These are phyloP conservation scores for Fimicolochytrium jonesii DNA, from an alignment of 192 early-diverging fungal genomes.

Conservation along the genomic window DNA sequence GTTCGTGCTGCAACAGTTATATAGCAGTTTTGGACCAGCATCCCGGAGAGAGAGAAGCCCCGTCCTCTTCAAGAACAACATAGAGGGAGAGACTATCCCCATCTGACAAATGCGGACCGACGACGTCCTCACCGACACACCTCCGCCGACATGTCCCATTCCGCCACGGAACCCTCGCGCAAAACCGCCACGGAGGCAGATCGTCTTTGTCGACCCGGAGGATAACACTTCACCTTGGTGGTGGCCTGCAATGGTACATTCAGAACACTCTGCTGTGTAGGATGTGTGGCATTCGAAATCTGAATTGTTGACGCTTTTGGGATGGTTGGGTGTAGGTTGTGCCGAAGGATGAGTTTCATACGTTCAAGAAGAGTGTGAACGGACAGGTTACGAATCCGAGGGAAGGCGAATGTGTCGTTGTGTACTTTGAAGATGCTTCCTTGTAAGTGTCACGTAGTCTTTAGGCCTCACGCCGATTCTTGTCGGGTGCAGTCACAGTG, in stretches of 20 bases:
- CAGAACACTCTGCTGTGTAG: background rate
- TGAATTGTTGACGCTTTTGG: background rate
- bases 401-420: constrained; percentile 52
- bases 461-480: too few species aligned
- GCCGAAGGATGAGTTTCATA: constrained; percentile 42
- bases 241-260: constrained; percentile 66
- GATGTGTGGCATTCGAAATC: background rate
- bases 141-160: too few species aligned
- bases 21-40: too few species aligned
- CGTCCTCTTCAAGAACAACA: too few species aligned
- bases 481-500: too few species aligned
- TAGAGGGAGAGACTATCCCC: too few species aligned
- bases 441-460: constrained; percentile 31
- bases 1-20: too few species aligned
- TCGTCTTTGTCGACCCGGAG: constrained; percentile 66
- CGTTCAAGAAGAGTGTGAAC: constrained; percentile 44
- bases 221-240: constrained; percentile 52
- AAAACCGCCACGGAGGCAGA: constrained; percentile 22
- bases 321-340: constrained; percentile 30
- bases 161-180: constrained; percentile 11
- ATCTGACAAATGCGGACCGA: too few species aligned
- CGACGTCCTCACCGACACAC: too few species aligned
- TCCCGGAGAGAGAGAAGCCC: too few species aligned
- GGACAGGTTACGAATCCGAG: constrained; percentile 39
- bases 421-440: constrained; percentile 62